Conservation (phyloP, 768 basidiomycete genomes). For the Russula sp. region DNA sequence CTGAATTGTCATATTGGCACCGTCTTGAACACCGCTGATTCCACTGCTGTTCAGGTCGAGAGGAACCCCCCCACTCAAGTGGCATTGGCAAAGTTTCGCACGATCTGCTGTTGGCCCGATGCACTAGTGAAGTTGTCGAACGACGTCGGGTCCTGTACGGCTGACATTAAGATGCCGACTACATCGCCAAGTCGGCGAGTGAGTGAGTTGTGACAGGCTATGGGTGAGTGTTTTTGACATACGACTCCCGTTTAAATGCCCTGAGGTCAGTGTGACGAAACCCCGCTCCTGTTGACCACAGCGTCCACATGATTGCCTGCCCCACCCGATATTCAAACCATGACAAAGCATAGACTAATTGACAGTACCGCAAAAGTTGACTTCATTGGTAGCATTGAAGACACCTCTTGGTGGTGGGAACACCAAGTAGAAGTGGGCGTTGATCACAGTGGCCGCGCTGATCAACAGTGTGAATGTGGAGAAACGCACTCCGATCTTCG, state of each 20-base stretch:
- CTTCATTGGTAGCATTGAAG: constrained; percentile 56
- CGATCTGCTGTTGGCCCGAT: constrained; percentile 31
- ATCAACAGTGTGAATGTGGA: constrained; percentile 32
- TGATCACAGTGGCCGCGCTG: constrained; percentile 38
- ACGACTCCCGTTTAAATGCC: constrained; percentile 61
- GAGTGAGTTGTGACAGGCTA: neutral
- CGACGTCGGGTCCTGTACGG: constrained; percentile 50
- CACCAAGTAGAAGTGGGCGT: constrained; percentile 76
- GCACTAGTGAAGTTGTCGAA: constrained; percentile 58
- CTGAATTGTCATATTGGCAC: constrained; percentile 71
- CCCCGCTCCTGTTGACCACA: constrained; percentile 53
- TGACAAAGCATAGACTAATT: neutral
- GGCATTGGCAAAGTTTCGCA: constrained; percentile 45
- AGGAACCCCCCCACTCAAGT: constrained; percentile 52
- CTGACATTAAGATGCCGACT: constrained; percentile 53
- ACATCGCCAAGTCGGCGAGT: constrained; percentile 20
- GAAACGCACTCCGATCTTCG: constrained; percentile 30
- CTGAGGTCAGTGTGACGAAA: constrained; percentile 56
- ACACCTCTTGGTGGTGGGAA: constrained; percentile 68
- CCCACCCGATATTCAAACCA: neutral
- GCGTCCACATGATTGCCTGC: constrained; percentile 58
- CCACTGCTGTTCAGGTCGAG: constrained; percentile 50
- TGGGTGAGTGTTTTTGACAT: constrained; percentile 22
- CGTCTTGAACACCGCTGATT: constrained; percentile 48
- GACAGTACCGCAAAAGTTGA: constrained; percentile 58